Evolutionary conservation across 2,329 filamentous ascomycete species (phyloP), one percentile per base, ranked within the genome.

Genomic region (Trichoderma sp.): DNA sequence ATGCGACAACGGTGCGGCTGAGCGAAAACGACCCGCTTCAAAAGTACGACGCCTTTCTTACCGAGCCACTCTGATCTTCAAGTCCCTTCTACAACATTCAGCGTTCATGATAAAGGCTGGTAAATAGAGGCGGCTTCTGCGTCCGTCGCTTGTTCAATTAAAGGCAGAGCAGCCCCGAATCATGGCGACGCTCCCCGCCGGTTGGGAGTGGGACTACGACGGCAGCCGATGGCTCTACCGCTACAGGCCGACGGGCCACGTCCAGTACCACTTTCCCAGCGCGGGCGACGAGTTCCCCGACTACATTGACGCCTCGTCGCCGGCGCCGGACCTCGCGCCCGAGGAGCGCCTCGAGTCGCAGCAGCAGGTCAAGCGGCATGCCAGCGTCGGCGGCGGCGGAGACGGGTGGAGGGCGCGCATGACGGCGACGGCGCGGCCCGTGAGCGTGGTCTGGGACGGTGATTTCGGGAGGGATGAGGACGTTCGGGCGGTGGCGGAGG

Each of bases 121-220:
- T 12, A 14, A n/a, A 45, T 14, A 14, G 41, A 54, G 44, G 19
- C 17, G 7, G 19, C 26, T 44, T 21, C n/a, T 54, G 26, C 26
- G 30, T 26, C 15, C 12, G 19, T 47, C 15, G 52, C n/a, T 26
- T 10, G 28, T 43, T 45, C 24, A 26, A 63, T 55, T 48, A 44
- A 64, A 57, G 21, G 17, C 21, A 30, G 57, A 24, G 50, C 43
- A 62, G 26, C 59, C 30, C 3, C 30, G 34, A 66, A 66, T 54
- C 28, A 66, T 63, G 74, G 62, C 72, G 21, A 76, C 73, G 56
- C 80, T 87, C 39, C 83, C 83, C 2, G 76, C 79, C 7, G 82
- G 82, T 63, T 87, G 85, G 85, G 82, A 85, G 65, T 80, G 76
- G 71, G 85, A 86, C 72, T 86, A 86, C 69, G 84, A 87, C 68